Percentiles rank a stretch among this genome's conserved stretches.
These are phyloP conservation scores for Crinitomyces ghanaensis DNA, from an alignment of 805 yeast genomes.

Conservation along the genomic window DNA sequence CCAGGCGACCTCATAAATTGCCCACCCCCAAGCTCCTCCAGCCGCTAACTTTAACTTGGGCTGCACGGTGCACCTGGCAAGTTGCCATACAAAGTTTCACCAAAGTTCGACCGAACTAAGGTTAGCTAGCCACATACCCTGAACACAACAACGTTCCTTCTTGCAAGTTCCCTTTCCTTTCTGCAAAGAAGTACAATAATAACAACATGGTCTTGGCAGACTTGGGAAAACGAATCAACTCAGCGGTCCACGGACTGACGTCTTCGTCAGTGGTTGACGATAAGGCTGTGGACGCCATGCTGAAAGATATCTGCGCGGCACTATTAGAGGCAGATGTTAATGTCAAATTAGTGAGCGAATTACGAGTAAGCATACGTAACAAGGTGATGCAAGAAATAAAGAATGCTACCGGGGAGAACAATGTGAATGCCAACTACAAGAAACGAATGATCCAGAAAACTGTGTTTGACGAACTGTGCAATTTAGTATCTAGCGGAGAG, in stretches of 20 bases:
- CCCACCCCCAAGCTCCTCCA: too few relatives aligned
- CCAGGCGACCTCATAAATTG: too few relatives aligned
- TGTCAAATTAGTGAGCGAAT: slow-evolving; percentile 63
- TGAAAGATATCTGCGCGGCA: slow-evolving; percentile 85
- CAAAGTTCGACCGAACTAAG: too few relatives aligned
- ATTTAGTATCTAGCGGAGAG: slow-evolving; percentile 59
- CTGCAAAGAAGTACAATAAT: too few relatives aligned
- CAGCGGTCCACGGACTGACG: slow-evolving; percentile 57
- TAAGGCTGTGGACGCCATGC: slow-evolving; percentile 53
- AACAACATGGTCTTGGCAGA: slow-evolving; percentile 72
- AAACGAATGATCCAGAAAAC: slow-evolving; percentile 79
- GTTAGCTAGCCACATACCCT: too few relatives aligned
- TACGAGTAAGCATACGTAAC: slow-evolving; percentile 59
- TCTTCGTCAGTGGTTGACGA: slow-evolving; percentile 46
- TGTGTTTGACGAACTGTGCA: slow-evolving; percentile 85
- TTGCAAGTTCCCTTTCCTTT: too few relatives aligned
- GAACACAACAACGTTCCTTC: too few relatives aligned
- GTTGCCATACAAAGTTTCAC: too few relatives aligned
- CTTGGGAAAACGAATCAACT: slow-evolving; percentile 63
- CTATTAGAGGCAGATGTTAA: slow-evolving; percentile 91
- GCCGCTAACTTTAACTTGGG: too few relatives aligned
- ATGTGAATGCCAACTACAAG: slow-evolving; percentile 52
- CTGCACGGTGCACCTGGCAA: too few relatives aligned
- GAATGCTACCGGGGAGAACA: slow-evolving; percentile 37
- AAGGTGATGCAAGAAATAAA: slow-evolving; percentile 36